phyloP scores from a whole-genome alignment of 805 yeast genomes.

The Huiozyma naganishii region DNA sequence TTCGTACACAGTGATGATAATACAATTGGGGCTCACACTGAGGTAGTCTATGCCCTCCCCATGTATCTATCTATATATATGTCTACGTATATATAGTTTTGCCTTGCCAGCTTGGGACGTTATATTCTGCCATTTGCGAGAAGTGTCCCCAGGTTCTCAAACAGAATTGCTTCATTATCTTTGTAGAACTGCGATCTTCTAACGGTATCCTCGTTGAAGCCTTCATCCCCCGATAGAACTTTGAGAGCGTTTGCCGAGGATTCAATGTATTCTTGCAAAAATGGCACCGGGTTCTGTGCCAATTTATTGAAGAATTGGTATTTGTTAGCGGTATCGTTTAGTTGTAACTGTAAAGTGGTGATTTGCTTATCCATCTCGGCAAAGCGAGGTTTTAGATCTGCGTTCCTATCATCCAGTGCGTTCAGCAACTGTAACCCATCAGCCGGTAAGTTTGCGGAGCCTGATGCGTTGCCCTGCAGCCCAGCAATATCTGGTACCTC shows the following conservation, averaged over 20 bases:
- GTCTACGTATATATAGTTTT: too few species aligned
- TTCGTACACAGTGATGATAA: neutral
- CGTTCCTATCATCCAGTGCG: conserved; percentile 21
- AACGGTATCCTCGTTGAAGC: conserved; percentile 78
- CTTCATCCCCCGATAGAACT: conserved; percentile 81
- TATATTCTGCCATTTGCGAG: conserved; percentile 34
- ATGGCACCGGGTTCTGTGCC: conserved; percentile 65
- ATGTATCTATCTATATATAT: too few species aligned
- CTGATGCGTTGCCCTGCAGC: neutral
- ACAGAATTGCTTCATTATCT: conserved; percentile 56
- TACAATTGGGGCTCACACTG: neutral
- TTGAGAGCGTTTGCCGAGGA: conserved; percentile 78
- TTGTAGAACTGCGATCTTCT: conserved; percentile 72
- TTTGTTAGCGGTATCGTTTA: conserved; percentile 47
- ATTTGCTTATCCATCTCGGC: conserved; percentile 35
- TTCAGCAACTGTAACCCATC: conserved; percentile 22
- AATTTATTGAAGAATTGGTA: conserved; percentile 70
- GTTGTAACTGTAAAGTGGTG: conserved; percentile 36
- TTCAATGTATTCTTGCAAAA: conserved; percentile 61
- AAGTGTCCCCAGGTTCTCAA: conserved; percentile 69
- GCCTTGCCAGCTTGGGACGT: too few species aligned
- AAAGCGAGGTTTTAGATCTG: conserved; percentile 31
- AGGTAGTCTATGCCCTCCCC: too few species aligned
- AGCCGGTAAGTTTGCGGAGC: conserved; percentile 9
- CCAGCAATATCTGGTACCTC: conserved; percentile 37